Base-by-base conservation (phyloP, 2,329 filamentous ascomycete genomes). In the Colletotrichum magnum region DNA sequence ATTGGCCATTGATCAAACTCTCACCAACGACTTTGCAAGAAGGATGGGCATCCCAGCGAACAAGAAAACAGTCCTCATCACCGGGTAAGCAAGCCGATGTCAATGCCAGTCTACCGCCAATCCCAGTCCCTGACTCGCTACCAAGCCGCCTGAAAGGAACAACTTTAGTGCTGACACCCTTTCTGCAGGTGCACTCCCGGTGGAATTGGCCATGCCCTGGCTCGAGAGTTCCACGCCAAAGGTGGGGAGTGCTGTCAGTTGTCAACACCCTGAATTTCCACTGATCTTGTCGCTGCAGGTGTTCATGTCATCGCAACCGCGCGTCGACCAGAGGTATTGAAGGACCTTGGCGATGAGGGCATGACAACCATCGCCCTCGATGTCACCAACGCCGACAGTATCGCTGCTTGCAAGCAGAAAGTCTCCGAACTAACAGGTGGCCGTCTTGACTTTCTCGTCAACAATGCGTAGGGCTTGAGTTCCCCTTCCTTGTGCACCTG, bases 271-370 rank as follows among this genome's bases (percentile, higher is more conserved):
- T 15, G 9, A 5, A 7, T 12, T 36, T 58, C 68, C 32, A 70
- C 51, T 16, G 32, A 57, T 13, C 41, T 28, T 10, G 9, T 4
- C 32, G 5, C 21, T 7, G 39, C 52, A 87, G 85, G 85, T 52
- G 77, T 86, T 39, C 84, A 87, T 71, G 87, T 89, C 73, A 88
- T 90, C 68, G 87, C 87, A 0, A 88, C 87, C 2, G 87, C 87
- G 15, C 86, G 88, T 47, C 83, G 84, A 18, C 77, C 79, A 0
- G 81, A 84, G 47, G 83, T 88, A 13, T 79, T 89, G 63, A 73
- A 78, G 45, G 82, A 82, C 1, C 78, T 89, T 41, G 80, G 79
- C 4, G 79, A 77, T 6, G 71, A 82, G 65, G 86, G 86, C 66
- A 85, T 89, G 77, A 85, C 82, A 65, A 80, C 82, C 16, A 72